Evolutionary conservation across 768 basidiomycete genomes (phyloP).

Genomic region (Clathrus columnatus): DNA sequence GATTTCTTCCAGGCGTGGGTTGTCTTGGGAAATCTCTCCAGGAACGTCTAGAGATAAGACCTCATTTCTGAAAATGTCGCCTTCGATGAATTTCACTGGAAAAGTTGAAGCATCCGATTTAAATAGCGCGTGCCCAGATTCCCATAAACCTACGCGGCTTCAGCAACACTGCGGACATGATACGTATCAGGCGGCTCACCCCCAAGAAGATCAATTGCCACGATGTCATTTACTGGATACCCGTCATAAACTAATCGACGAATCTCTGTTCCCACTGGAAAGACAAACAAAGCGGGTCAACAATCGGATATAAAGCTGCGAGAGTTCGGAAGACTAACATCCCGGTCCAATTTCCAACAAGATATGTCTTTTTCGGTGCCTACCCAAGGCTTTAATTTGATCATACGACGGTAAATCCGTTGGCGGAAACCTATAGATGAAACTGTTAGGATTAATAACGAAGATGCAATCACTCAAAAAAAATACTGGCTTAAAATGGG

Average conservation of each 20-base stretch:
- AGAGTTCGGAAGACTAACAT: neutral
- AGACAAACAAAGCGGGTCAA: neutral
- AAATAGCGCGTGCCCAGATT: neutral
- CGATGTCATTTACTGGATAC: neutral
- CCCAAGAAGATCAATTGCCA: neutral
- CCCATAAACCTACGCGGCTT: neutral
- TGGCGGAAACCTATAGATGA: neutral
- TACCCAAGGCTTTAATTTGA: neutral
- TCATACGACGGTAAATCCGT: neutral
- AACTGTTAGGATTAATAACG: neutral
- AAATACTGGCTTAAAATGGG: neutral
- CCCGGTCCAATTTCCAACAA: neutral
- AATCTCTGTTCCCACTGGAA: neutral
- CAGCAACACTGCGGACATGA: neutral
- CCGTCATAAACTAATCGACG: neutral
- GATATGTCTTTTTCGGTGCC: neutral
- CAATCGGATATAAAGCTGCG: neutral
- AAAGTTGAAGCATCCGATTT: neutral
- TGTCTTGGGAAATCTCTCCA: neutral
- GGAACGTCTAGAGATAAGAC: neutral
- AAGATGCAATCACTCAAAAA: neutral
- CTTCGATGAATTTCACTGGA: neutral
- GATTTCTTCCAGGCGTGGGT: neutral
- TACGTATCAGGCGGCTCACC: neutral
- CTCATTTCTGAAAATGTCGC: neutral